Base-by-base conservation (phyloP, 495 filamentous ascomycete species). In the Talaromyces borbonicus region DNA sequence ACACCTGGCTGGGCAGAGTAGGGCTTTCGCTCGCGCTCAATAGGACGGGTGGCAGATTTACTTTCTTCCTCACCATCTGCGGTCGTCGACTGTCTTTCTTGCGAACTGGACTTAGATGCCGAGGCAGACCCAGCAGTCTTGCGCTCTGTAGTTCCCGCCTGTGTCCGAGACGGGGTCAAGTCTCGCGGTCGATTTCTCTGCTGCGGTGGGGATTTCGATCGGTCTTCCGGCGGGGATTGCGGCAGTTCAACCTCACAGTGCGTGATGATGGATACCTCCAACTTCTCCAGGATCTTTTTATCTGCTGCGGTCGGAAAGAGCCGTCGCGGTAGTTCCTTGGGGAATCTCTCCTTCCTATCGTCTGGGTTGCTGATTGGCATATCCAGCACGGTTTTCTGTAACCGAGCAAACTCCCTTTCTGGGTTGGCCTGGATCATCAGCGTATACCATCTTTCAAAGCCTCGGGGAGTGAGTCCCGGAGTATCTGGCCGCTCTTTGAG, bases 401-500 rank as follows among this genome's bases (percentile, higher is more conserved):
- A 65, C 4, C 90, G 77, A 35, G 76, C 70, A 49, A 79, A 81
- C 62, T 97, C 90, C 36, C 78, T 74, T 27, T 87, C 78, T 2
- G 90, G 90, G 52, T 87, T 73, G 11, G 85, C 83, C 53, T 79
- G 77, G 39, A 95, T 83, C 62, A 84, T 71, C 16, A 78, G 63
- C 0, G 84, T 87, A 59, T 84, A 78, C 80, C 85, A 95, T 44
- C 65, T 65, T 48, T 83, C 73, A 58, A 94, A 97, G 3, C 90
- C 90, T 23, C 69, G 54, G 2, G 85, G 83, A 1, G 90, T 95
- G 12, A 96, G 68, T 11, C 75, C 83, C 2, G 90, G 90, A 25
- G 87, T 73, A 35, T 74, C 74, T 3, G 90, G 87, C 44, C 71
- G 62, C 38, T 77, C 69, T 8, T 69, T 67, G 8, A 73, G 53